A percentile compares a stretch with the other conserved stretches of the same genome.
Conservation (phyloP, 257 asterid genomes). For the Cinchona pubescens region DNA sequence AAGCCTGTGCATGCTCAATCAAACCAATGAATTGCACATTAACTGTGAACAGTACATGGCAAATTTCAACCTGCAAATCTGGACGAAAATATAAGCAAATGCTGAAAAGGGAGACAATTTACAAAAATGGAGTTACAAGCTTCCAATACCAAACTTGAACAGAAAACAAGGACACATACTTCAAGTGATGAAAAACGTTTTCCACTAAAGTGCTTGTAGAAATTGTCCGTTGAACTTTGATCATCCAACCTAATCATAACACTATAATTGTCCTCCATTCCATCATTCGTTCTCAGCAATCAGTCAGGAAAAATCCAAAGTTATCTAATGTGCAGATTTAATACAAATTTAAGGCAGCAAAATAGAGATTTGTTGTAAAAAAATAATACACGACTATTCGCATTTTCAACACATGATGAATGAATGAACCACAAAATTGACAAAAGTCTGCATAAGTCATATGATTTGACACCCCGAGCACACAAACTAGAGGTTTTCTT, state of each 20-base stretch:
- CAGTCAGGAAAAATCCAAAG: conserved; percentile 14
- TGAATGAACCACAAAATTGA: conserved; percentile 88
- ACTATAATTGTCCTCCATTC: conserved; percentile 71
- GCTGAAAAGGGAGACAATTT: conserved; percentile 9
- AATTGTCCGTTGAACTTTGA: conserved; percentile 75
- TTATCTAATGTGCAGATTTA: background rate
- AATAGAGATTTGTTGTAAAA: background rate
- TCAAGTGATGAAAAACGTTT: conserved; percentile 81
- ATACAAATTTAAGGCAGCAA: background rate
- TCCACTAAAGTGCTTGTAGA: conserved; percentile 67
- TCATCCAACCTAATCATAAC: conserved; percentile 72
- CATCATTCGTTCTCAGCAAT: conserved; percentile 69
- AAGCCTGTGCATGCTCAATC: conserved; percentile 71
- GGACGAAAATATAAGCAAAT: conserved; percentile 19
- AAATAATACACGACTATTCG: conserved; percentile 70
- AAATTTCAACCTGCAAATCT: conserved; percentile 59
- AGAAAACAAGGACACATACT: conserved; percentile 36
- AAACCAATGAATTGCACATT: conserved; percentile 87
- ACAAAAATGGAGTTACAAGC: background rate
- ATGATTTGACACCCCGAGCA: conserved; percentile 90
- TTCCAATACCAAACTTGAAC: background rate
- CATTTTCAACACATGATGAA: conserved; percentile 83
- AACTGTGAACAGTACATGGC: conserved; percentile 62
- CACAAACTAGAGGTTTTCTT: conserved; percentile 81
- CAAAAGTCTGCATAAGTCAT: conserved; percentile 95